Evolutionary conservation across 305 asterid genomes (phyloP).

Genomic region (Fraxinus platypoda): DNA sequence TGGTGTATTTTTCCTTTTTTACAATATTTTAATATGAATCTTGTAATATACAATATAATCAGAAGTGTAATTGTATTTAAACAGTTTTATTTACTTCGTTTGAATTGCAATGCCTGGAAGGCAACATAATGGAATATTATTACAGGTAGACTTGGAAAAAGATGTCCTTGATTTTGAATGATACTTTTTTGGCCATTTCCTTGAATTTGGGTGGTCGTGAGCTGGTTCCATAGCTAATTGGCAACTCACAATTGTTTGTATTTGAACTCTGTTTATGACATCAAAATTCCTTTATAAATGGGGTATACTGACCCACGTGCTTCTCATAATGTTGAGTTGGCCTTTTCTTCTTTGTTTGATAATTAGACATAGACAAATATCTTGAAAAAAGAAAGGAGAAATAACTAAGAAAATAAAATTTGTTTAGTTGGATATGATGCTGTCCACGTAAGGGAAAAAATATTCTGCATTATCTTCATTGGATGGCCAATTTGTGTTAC

Average conservation of each 20-base stretch:
- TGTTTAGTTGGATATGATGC: not conserved
- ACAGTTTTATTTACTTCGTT: not conserved
- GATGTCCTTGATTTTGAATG: not conserved
- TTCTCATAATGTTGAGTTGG: constrained; percentile 1
- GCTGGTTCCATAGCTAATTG: not conserved
- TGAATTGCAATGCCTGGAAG: not conserved
- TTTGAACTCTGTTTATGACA: not conserved
- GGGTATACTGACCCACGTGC: not conserved
- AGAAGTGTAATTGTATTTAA: not conserved
- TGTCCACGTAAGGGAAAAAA: not conserved
- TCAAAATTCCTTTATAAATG: not conserved
- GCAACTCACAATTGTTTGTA: not conserved
- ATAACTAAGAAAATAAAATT: not conserved
- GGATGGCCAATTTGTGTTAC: too few species aligned
- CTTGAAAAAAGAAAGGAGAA: not conserved
- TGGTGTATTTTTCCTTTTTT: not conserved
- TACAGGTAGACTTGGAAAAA: not conserved
- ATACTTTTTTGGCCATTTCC: not conserved
- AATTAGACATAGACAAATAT: not conserved
- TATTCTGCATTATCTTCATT: not conserved
- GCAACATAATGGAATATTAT: not conserved
- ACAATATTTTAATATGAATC: not conserved
- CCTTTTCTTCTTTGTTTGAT: not conserved
- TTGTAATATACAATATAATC: not conserved
- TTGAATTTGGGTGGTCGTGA: not conserved